Base-by-base conservation (phyloP, 1,284 basidiomycete species). In the Exsudoporus floridanus region DNA sequence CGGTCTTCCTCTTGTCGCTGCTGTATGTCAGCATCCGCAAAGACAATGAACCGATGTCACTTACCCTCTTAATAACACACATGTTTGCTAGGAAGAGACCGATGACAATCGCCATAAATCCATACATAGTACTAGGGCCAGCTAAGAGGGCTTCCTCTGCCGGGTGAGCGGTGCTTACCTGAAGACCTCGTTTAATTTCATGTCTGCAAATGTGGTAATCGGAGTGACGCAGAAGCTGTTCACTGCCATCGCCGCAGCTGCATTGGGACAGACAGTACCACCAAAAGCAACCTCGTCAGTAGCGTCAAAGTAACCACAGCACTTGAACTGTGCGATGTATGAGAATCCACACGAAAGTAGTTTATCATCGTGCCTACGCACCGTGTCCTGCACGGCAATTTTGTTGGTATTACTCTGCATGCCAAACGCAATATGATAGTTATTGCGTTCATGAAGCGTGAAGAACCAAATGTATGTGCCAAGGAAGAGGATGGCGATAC, bases 41-140 rank as follows among this genome's bases (percentile, higher is more conserved):
- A 39, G 5, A 53, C 35, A 30, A 43, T 44, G 8, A 21, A 21
- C 13, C 13, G 27, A 45, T 31, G 40, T 42, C 28, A 19, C 49
- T 18, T 27, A 88, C 89, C 81, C 82, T 86, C 66, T 88, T 90
- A 67, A 94, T 92, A 46, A 94, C 81, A 73, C 90, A 93, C 53
- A 89, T 77, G 25, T 89, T 86, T 8, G 87, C 82, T 46, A 94
- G 74, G 70, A 93, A 82, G 58, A 94, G 75, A 52, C 77, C 76
- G 41, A 88, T 72, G 52, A 91, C 75, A 60, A 93, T 78, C n/a
- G 85, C 83, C 80, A 90, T 90, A 71, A 84, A 93, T 38, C 90
- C 91, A 69, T 92, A 94, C 31, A 89, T 72, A 49, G 78, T 76
- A 49, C 77, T 79, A 55, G 18, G 57, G 33, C 23, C 36, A 14